Evolutionary conservation across 1,284 basidiomycete species (phyloP), one percentile per base, ranked within the genome.

Genomic region (Coniferiporia sulphurascens): DNA sequence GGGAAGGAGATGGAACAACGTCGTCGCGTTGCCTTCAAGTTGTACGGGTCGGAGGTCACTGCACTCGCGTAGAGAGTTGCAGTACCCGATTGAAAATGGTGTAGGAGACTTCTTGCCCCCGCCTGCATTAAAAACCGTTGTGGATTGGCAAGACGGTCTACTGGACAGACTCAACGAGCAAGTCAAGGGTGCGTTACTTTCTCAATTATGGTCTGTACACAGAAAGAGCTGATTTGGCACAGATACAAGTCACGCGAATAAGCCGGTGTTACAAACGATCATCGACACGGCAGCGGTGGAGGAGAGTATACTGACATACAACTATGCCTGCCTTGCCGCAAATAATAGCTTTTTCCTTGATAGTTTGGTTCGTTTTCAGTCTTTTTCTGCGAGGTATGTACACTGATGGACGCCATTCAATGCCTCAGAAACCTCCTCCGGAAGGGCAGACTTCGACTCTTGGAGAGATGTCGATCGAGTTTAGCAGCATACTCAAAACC

Each of bases 291-390:
- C 93, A 1, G 70, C 74, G 35, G 78, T 86, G 56, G 82, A 83
- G 45, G 77, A 80, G 41, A 76, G 84, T 62, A 81, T 86, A 3
- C 75, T 95, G 51, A 85, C 86, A 41, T 98, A 95, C 76, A 97
- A 93, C 75, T 94, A 95, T 69, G 94, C 95, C 2, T 90, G 89
- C 63, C 83, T 93, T 55, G 93, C 96, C 10, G 78, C 98, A 64
- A 99, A 99, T 77, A 98, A 98, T 73, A 87, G 86, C 68, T 99
- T 94, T 80, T 99, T 98, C 80, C 81, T 99, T 32, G 83, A 90
- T 66, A 80, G 80, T 59, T 78, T 99, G 49, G 92, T 95, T 72
- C 62, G 91, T 82, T 49, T 5, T 27, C 27, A 27, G 21, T 52
- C 35, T 21, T 59, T 53, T 38, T 22, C 41, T 27, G 27, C 27